These are phyloP conservation scores for Populus simonii DNA, from an alignment of 345 rosid species.

Conservation along the genomic window DNA sequence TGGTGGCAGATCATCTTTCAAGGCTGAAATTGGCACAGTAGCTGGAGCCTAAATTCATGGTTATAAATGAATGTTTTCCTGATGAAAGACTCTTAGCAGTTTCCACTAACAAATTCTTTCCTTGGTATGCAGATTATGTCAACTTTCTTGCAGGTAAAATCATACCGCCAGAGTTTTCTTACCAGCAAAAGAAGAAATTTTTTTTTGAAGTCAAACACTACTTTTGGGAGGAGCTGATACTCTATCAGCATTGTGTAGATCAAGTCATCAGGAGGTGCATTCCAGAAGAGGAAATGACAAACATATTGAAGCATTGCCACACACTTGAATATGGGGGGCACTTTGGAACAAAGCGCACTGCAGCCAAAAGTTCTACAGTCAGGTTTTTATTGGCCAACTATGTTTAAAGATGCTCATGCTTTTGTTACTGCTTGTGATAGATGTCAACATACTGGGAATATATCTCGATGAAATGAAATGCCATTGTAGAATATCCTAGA, in stretches of 20 bases:
- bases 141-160: neutral
- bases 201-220: neutral
- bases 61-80: neutral
- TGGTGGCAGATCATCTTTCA: neutral
- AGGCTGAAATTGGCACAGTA: neutral
- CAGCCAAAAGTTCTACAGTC: too few relatives aligned
- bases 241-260: neutral
- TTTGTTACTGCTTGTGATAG: neutral
- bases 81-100: neutral
- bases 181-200: neutral
- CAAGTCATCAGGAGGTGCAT: neutral
- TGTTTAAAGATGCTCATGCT: neutral
- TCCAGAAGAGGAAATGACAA: neutral
- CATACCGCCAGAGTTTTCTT: neutral
- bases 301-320: neutral
- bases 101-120: neutral
- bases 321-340: too few relatives aligned
- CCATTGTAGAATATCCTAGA: too few relatives aligned
- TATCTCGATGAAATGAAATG: neutral
- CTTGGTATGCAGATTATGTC: neutral
- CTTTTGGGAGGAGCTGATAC: neutral
- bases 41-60: neutral
- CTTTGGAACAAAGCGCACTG: too few relatives aligned
- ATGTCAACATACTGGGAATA: neutral
- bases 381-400: too few relatives aligned